Evolutionary conservation across 2,329 filamentous ascomycete genomes (phyloP), one percentile per base, ranked within the genome.

Genomic region (Periconia digitata): DNA sequence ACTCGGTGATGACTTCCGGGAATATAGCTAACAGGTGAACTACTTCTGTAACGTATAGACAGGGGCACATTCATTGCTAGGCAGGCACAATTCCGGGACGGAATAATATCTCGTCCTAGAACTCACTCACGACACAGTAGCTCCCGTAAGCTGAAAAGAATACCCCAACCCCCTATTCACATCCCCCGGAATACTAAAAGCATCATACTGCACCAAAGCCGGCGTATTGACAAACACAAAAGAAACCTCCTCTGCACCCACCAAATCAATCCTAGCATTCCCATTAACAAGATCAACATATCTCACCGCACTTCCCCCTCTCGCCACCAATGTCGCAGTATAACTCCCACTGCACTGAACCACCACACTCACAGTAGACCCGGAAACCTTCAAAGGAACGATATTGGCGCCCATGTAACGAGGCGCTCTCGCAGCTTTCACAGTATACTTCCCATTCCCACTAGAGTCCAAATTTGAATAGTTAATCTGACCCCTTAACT

Each of bases 331-430:
- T 20, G 53, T 58, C n/a, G 53, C 53, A 2, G 57, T 56, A 47
- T 50, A 58, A 20, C 15, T 40, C 3, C 49, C 50, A 8, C 67
- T 75, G 3, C 73, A 74, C 2, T 72, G 75, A 47, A 73, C 75
- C 3, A 24, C 24, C 1, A 71, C 63, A 21, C 54, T 67, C 2
- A 56, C 61, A 0, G 69, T 68, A 0, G 46, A 55, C 10, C 61
- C 64, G 2, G 68, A 65, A 1, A 59, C 67, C 12, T 69, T 72
- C 8, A 79, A 65, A 1, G 76, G 76, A 36, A 76, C 71, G 51
- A 79, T 79, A 59, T 75, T 79, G 43, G 76, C 71, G 0, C 78
- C 78, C 75, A 80, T 76, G 60, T 80, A 80, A 21, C 67, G 64
- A 17, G 77, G 77, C 15, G 65, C 63, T 3, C 76, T 66, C 12